phyloP scores from a whole-genome alignment of 257 asterid genomes.

The Nemophila menziesii region DNA sequence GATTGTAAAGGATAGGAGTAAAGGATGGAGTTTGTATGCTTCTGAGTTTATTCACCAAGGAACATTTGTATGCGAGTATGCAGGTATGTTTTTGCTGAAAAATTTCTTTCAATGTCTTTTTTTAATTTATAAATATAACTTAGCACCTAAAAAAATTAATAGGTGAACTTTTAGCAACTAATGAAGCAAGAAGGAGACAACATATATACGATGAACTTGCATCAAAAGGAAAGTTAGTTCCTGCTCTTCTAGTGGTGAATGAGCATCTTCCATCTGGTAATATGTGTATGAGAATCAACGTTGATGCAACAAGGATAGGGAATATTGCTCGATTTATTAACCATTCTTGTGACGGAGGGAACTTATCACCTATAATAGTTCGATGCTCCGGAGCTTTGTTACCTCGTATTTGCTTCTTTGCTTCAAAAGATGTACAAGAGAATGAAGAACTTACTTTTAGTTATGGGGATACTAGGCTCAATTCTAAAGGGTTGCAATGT shows the following conservation, averaged over 20 bases:
- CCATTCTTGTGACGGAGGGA: conserved; percentile 95
- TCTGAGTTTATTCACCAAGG: conserved; percentile 46
- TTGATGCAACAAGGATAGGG: conserved; percentile 75
- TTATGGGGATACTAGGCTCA: conserved; percentile 55
- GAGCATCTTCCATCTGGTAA: conserved; percentile 74
- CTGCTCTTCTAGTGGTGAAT: conserved; percentile 72
- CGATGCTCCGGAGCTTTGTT: conserved; percentile 77
- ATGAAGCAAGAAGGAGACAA: conserved; percentile 60
- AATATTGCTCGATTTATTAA: conserved; percentile 75
- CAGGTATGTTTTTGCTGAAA: conserved; percentile 28
- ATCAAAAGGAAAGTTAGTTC: conserved; percentile 20
- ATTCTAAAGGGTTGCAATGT: conserved; percentile 36
- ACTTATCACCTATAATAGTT: conserved; percentile 37
- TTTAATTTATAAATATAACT: too few species aligned
- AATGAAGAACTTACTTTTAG: conserved; percentile 72
- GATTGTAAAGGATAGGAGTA: conserved; percentile 44
- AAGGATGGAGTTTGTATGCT: conserved; percentile 76
- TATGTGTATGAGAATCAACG: conserved; percentile 63
- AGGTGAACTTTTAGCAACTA: conserved; percentile 78
- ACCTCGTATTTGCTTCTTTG: conserved; percentile 77
- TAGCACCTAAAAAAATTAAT: too few species aligned
- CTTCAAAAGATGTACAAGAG: conserved; percentile 45
- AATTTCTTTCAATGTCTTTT: background rate
- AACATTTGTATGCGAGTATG: conserved; percentile 68
- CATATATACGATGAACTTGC: conserved; percentile 39